These are phyloP conservation scores for Biancaea sappan DNA, from an alignment of 306 rosid genomes.

Conservation along the genomic window DNA sequence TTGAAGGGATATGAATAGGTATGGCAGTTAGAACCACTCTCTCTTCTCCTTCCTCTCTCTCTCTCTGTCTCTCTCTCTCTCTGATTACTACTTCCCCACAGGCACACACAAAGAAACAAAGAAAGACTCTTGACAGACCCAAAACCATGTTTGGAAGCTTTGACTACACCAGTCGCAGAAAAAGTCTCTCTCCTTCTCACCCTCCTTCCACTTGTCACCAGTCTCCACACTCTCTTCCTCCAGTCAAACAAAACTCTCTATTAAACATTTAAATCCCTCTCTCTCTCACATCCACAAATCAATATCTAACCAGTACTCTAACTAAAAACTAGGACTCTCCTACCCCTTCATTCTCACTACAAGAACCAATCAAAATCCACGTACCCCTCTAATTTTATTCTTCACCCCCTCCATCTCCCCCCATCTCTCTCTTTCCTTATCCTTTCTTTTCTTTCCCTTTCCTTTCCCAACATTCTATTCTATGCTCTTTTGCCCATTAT, in stretches of 20 bases:
- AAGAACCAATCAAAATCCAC: slow-evolving; percentile 50
- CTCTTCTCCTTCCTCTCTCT: slow-evolving; percentile 25
- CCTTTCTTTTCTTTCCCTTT: not conserved
- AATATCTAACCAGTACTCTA: slow-evolving; percentile 48
- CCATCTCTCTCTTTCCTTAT: not conserved
- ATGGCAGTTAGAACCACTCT: slow-evolving; percentile 67
- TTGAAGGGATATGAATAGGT: slow-evolving; percentile 68
- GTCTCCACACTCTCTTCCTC: slow-evolving; percentile 37
- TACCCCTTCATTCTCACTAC: slow-evolving; percentile 53
- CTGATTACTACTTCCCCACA: too few relatives aligned
- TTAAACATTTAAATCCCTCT: slow-evolving; percentile 17
- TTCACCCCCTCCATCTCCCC: slow-evolving; percentile 20
- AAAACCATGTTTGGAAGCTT: slow-evolving; percentile 33
- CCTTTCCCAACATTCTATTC: too few relatives aligned
- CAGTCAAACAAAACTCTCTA: slow-evolving; percentile 27
- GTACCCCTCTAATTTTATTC: slow-evolving; percentile 24
- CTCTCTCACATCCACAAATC: slow-evolving; percentile 59
- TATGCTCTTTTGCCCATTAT: not conserved
- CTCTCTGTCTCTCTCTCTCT: not conserved
- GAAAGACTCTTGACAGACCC: not conserved
- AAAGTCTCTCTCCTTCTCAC: slow-evolving; percentile 58
- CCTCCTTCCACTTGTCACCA: slow-evolving; percentile 74
- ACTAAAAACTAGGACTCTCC: slow-evolving; percentile 82
- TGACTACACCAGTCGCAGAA: slow-evolving; percentile 59
- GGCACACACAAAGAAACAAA: not conserved